These are phyloP conservation scores for Catharanthus roseus DNA, from an alignment of 257 asterid species.

Conservation along the genomic window DNA sequence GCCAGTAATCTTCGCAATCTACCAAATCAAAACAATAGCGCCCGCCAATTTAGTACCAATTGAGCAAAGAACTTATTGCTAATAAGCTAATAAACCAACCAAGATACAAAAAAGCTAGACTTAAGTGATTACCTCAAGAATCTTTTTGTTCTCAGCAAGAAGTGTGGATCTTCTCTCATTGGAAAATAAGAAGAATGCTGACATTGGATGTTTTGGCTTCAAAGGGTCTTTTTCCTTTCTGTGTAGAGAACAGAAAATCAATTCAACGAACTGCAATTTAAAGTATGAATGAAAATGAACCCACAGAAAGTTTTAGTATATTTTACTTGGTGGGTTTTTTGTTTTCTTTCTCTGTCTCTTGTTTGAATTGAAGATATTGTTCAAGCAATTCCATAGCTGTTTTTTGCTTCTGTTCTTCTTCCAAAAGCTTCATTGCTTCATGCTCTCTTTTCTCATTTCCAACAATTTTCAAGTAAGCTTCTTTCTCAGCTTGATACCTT, in stretches of 20 bases:
- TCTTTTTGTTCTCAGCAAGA: conserved; percentile 50
- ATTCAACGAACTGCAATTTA: neutral
- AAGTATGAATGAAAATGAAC: neutral
- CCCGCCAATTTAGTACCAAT: neutral
- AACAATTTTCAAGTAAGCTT: conserved; percentile 56
- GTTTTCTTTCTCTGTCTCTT: conserved; percentile 58
- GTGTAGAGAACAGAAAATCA: neutral
- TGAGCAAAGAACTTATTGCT: neutral
- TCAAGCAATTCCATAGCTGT: conserved; percentile 87
- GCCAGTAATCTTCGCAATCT: conserved; percentile 70
- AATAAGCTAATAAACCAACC: neutral
- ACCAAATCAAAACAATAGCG: neutral
- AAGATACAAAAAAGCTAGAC: neutral
- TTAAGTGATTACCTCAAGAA: conserved; percentile 49
- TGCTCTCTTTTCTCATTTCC: conserved; percentile 76
- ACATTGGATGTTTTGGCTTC: conserved; percentile 86
- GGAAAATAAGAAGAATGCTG: conserved; percentile 66
- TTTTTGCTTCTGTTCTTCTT: conserved; percentile 87
- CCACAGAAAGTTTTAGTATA: neutral
- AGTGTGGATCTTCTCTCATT: conserved; percentile 63
- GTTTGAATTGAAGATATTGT: conserved; percentile 68
- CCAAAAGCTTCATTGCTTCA: conserved; percentile 78
- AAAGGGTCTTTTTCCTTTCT: conserved; percentile 90
- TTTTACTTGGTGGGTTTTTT: conserved; percentile 59
- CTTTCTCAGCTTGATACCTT: conserved; percentile 68